Evolutionary conservation across 495 filamentous ascomycete species (phyloP).

Genomic region (Chaetomium tenue): DNA sequence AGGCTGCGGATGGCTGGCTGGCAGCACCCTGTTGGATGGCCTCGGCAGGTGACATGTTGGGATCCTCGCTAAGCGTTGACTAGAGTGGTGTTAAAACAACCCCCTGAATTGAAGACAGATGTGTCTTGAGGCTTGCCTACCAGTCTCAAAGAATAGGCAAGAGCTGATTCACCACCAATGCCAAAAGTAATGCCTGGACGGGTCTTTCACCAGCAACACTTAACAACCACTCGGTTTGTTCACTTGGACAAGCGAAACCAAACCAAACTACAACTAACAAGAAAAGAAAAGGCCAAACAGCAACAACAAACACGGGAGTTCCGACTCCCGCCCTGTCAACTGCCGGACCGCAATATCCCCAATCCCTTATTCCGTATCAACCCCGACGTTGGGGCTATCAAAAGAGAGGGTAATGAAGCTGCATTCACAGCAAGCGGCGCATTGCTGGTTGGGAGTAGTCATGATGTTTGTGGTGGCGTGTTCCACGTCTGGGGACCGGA

Average conservation of each 20-base stretch:
- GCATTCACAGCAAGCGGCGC: slow-evolving; percentile 24
- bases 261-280: background rate
- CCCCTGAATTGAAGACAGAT: background rate
- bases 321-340: background rate
- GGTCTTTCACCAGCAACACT: background rate
- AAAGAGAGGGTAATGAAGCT: slow-evolving; percentile 27
- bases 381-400: slow-evolving; percentile 77
- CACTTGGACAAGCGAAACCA: background rate
- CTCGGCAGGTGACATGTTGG: slow-evolving; percentile 4
- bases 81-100: background rate
- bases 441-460: background rate
- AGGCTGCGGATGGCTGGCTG: background rate
- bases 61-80: background rate
- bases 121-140: background rate
- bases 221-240: background rate
- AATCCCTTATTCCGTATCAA: slow-evolving; percentile 37
- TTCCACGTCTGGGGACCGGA: background rate
- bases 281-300: background rate
- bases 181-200: background rate
- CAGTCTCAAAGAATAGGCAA: background rate
- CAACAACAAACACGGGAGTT: background rate
- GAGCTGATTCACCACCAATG: background rate
- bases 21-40: background rate
- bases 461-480: background rate
- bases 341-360: background rate